phyloP scores from a whole-genome alignment of 306 rosid species.

The Prunus padus region DNA sequence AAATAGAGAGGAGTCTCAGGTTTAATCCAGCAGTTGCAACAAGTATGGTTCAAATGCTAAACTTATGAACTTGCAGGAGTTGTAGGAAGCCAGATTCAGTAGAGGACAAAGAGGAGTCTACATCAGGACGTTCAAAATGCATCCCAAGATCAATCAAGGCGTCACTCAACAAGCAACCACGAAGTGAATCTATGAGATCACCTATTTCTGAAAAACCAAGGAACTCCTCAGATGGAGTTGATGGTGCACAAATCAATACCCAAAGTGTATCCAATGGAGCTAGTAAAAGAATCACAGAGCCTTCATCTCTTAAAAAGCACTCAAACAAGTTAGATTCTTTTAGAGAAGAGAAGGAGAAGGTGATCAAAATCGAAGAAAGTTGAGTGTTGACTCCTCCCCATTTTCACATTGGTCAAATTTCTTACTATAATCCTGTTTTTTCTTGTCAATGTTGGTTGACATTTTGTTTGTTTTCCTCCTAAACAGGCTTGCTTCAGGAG shows the following conservation, averaged over 20 bases:
- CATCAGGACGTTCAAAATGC: slow-evolving; percentile 75
- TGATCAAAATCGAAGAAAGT: slow-evolving; percentile 91
- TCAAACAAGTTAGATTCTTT: slow-evolving; percentile 52
- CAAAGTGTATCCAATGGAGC: slow-evolving; percentile 47
- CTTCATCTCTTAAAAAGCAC: slow-evolving; percentile 41
- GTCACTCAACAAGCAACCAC: slow-evolving; percentile 68
- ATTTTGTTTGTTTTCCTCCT: slow-evolving; percentile 33
- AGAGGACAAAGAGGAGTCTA: slow-evolving; percentile 50
- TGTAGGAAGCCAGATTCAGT: slow-evolving; percentile 46
- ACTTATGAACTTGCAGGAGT: slow-evolving; percentile 46
- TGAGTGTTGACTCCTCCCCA: slow-evolving; percentile 46
- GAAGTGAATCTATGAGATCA: slow-evolving; percentile 67
- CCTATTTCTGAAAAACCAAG: slow-evolving; percentile 61
- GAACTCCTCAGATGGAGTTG: slow-evolving; percentile 60
- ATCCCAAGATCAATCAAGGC: slow-evolving; percentile 77
- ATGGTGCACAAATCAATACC: slow-evolving; percentile 36
- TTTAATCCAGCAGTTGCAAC: not conserved
- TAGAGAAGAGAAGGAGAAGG: slow-evolving; percentile 63
- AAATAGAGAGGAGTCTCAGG: not conserved
- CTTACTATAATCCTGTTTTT: not conserved
- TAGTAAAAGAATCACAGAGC: slow-evolving; percentile 53
- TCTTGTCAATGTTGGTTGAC: slow-evolving; percentile 33
- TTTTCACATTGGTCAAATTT: slow-evolving; percentile 20
- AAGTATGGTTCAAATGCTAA: slow-evolving; percentile 3
- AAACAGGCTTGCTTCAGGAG: slow-evolving; percentile 97